phyloP scores from a whole-genome alignment of 768 basidiomycete genomes.

The Tylopilus felleus region DNA sequence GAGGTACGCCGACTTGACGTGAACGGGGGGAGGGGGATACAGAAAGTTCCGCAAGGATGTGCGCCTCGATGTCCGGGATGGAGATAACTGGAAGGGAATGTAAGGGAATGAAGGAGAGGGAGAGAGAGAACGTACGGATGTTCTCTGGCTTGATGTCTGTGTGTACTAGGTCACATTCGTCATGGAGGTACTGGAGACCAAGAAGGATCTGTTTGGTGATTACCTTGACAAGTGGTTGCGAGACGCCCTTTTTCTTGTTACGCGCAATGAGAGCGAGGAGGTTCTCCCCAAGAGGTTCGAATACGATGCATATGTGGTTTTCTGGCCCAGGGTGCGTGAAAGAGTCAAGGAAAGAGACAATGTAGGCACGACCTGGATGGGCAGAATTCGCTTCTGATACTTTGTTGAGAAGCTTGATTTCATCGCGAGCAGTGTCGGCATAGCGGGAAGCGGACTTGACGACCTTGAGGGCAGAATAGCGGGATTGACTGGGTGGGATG shows the following conservation, averaged over 20 bases:
- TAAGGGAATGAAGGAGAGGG: constrained; percentile 13
- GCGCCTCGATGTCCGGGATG: constrained; percentile 75
- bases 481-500: constrained; percentile 47
- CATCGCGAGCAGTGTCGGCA: constrained; percentile 94
- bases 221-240: constrained; percentile 75
- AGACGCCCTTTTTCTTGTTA: constrained; percentile 81
- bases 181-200: constrained; percentile 88
- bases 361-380: constrained; percentile 75
- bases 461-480: constrained; percentile 89
- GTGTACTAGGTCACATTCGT: constrained; percentile 89
- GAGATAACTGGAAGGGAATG: constrained; percentile 56
- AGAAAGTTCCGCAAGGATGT: constrained; percentile 67
- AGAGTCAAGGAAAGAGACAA: constrained; percentile 89
- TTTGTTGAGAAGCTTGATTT: constrained; percentile 86
- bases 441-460: constrained; percentile 95
- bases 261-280: constrained; percentile 71
- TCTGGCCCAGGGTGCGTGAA: constrained; percentile 77
- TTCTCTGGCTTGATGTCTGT: constrained; percentile 97
- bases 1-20: constrained; percentile 76
- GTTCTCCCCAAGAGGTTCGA: constrained; percentile 82
- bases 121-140: constrained; percentile 63
- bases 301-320: constrained; percentile 87
- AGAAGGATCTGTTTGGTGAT: constrained; percentile 85
- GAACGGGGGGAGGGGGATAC: constrained; percentile 70
- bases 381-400: constrained; percentile 67